Base-by-base conservation (phyloP, 257 asterid genomes). In the Petrea volubilis region DNA sequence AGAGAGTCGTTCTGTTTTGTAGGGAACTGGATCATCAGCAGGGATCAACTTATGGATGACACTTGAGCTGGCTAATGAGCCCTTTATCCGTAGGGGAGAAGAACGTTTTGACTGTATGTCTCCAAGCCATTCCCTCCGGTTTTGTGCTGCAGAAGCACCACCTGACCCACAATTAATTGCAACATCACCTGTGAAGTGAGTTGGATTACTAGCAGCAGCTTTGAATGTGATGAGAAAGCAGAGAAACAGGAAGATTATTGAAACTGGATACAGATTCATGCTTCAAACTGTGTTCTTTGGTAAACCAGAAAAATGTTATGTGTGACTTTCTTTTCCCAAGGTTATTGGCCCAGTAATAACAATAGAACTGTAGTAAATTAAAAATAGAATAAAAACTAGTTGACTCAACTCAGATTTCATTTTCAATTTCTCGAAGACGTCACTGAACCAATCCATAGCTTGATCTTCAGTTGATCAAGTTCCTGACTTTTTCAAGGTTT, bases 81-180 rank as follows among this genome's bases (percentile, higher is more conserved):
- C 86, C 10, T 47, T 74, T 60, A 81, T 41, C 12, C 52, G 70
- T 11, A 65, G 17, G 20, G 51, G 51, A 34, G 52, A 36, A 67
- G 63, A 52, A 0, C 20, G 21, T 23, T 56, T 53, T 6, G 64
- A 53, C 14, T 23, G 57, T 10, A 44, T 11, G 69, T 83, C 83
- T 65, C 78, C 81, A 47, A 43, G 55, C 84, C 80, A 78, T 66
- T 72, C 15, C 63, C 75, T 73, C 12, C 82, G 80, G 38, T 71
- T 50, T 10, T 17, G 14, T n/a, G 82, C 84, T 56, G 71, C 60
- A 68, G 56, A 64, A 60, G 55, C 23, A 38, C 71, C 55, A 20
- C 71, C 49, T 43, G 75, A 70, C 31, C 85, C 82, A 50, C 85
- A 74, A 29, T 77, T 68, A 46, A 84, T 38, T 4, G 85, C 79